Evolutionary conservation across 139 green algal genomes (phyloP), one percentile per base, ranked within the genome.

Genomic region (Edaphochlamys debaryana): DNA sequence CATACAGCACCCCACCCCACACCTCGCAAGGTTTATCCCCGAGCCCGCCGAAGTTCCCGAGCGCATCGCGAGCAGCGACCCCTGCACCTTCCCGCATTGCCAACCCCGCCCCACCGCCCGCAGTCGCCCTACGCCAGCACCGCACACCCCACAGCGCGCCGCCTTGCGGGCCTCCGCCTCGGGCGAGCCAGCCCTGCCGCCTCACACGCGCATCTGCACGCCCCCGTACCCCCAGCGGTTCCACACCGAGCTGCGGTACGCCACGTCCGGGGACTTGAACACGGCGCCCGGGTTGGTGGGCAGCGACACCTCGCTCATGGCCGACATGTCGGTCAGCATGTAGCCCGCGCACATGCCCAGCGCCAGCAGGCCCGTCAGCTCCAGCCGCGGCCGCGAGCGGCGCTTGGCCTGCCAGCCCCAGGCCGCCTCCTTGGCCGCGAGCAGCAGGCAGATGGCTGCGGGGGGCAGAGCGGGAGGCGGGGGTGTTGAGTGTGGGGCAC

Each of bases 241-340:
- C 89, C 89, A 92, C 30, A 92, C 77, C 6, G 75, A 79, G 56
- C 77, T 73, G 75, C 81, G 75, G 32, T 84, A 48, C 8, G 84
- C 83, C 1, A 92, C 63, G 45, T 92, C 84, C 4, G 73, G 34
- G 27, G 63, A 79, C 84, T 89, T 90, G 77, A 90, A 90, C 22
- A 86, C 89, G 19, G 69, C 76, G 15, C 89, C 89, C 36, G 89
- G 89, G 80, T 90, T 92, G 17, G 81, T 71, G 0, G 85, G 85
- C 67, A 92, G 71, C 30, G 71, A 40, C 36, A 87, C 67, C 36
- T 87, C 64, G 1, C 62, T 67, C 58, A 88, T n/a, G 20, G 79
- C 84, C 25, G 66, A 78, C 86, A 90, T 92, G 67, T 86, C 89
- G 0, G 86, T 90, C 37, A 63, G 70, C 84, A 92, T 86, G 67